These are phyloP conservation scores for Starmerella powellii DNA, from an alignment of 805 yeast species.

Conservation along the genomic window DNA sequence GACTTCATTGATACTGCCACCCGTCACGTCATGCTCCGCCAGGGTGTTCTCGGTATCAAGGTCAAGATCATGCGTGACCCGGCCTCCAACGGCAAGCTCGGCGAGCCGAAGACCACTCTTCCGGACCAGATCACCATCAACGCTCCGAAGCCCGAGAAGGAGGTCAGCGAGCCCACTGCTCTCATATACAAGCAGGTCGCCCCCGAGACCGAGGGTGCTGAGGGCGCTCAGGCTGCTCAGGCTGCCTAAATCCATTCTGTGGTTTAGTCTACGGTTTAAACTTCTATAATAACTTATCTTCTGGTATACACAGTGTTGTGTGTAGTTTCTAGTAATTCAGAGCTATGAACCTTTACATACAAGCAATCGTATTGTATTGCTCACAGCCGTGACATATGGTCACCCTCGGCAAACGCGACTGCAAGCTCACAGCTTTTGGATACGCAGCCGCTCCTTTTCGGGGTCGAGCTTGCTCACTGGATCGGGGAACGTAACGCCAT, in stretches of 20 bases:
- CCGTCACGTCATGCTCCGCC: conserved; percentile 99
- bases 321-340: background rate
- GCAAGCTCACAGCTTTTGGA: too few relatives aligned
- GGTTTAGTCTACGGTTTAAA: background rate
- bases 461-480: conserved; percentile 39
- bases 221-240: conserved; percentile 7
- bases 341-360: too few relatives aligned
- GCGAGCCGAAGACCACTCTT: conserved; percentile 43
- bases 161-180: conserved; percentile 55
- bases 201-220: conserved; percentile 14
- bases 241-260: background rate
- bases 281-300: background rate
- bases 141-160: conserved; percentile 84
- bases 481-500: conserved; percentile 52
- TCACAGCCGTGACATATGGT: too few relatives aligned
- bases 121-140: conserved; percentile 89
- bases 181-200: conserved; percentile 46
- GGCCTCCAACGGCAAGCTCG: conserved; percentile 34
- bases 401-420: too few relatives aligned
- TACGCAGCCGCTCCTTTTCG: too few relatives aligned
- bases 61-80: conserved; percentile 99
- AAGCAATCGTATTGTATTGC: too few relatives aligned
- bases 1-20: conserved; percentile 98
- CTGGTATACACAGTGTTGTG: background rate
- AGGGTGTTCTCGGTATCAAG: conserved; percentile 99